phyloP scores from a whole-genome alignment of 495 filamentous ascomycete genomes.

The Lichina pygmaea region DNA sequence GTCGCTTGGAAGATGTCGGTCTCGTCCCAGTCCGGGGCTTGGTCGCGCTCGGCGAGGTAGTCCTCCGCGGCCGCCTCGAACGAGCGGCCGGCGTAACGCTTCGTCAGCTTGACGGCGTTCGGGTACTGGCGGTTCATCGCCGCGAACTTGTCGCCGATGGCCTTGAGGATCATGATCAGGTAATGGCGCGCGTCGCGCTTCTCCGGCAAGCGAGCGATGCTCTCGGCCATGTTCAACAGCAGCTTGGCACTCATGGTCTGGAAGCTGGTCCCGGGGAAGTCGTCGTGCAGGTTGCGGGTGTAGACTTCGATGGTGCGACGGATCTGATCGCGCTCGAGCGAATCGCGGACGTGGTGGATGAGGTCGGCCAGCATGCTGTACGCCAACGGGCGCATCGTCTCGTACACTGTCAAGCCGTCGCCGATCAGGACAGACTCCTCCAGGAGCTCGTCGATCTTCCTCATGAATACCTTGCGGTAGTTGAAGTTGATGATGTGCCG shows the following conservation, averaged over 20 bases:
- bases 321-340: constrained; percentile 63
- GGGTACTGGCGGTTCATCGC: constrained; percentile 90
- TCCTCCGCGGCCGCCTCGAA: constrained; percentile 47
- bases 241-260: constrained; percentile 99
- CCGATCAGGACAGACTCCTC: constrained; percentile 86
- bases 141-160: constrained; percentile 93
- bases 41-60: constrained; percentile 55
- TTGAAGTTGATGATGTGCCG: constrained; percentile 99
- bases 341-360: constrained; percentile 87
- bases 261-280: constrained; percentile 92
- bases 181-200: constrained; percentile 88
- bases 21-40: constrained; percentile 81
- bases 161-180: constrained; percentile 88
- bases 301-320: constrained; percentile 88
- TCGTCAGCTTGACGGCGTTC: constrained; percentile 81
- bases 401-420: constrained; percentile 87
- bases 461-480: constrained; percentile 81
- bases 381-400: constrained; percentile 81
- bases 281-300: constrained; percentile 84
- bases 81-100: constrained; percentile 33
- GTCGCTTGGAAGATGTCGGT: constrained; percentile 92
- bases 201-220: constrained; percentile 71
- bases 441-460: constrained; percentile 81
- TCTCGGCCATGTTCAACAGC: constrained; percentile 88
- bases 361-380: constrained; percentile 98